phyloP scores from a whole-genome alignment of 2,329 filamentous ascomycete species.

The Stagonosporopsis cucurbitacearum region DNA sequence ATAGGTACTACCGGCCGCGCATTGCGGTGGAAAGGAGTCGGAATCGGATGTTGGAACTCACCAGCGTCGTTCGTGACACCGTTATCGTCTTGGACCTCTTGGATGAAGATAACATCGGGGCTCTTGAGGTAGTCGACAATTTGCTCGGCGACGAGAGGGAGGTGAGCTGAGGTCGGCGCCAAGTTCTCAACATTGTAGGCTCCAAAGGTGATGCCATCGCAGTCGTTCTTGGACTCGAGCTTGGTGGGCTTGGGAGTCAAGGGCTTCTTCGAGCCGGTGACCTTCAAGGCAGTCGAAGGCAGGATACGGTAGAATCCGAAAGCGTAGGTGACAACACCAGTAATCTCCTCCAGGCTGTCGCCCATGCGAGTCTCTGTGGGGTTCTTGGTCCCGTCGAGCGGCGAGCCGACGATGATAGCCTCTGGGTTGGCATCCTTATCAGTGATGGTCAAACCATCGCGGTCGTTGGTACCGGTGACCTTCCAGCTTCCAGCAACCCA shows the following conservation, averaged over 20 bases:
- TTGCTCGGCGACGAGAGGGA: constrained; percentile 67
- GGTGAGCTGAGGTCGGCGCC: constrained; percentile 60
- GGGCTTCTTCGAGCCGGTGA: constrained; percentile 55
- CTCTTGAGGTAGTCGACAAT: constrained; percentile 68
- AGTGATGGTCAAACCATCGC: constrained; percentile 70
- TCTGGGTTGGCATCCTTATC: constrained; percentile 71
- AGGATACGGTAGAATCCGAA: constrained; percentile 75
- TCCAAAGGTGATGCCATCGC: constrained; percentile 67
- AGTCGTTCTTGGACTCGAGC: constrained; percentile 62
- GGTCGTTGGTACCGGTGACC: constrained; percentile 66
- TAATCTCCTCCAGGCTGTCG: constrained; percentile 69
- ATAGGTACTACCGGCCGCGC: constrained; percentile 8
- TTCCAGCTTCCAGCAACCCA: constrained; percentile 73
- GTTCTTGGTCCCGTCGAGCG: constrained; percentile 70
- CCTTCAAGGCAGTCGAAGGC: constrained; percentile 64
- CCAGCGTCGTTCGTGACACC: constrained; percentile 66
- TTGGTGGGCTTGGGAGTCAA: constrained; percentile 58
- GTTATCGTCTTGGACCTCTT: constrained; percentile 73
- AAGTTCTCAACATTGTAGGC: constrained; percentile 77
- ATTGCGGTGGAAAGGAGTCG: constrained; percentile 9
- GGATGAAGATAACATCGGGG: constrained; percentile 71
- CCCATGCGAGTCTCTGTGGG: constrained; percentile 67
- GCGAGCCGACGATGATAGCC: constrained; percentile 68
- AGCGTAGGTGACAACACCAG: constrained; percentile 69
- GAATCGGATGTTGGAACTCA: constrained; percentile 31